Evolutionary conservation across 306 rosid species (phyloP).

Genomic region (Trifolium dubium): DNA sequence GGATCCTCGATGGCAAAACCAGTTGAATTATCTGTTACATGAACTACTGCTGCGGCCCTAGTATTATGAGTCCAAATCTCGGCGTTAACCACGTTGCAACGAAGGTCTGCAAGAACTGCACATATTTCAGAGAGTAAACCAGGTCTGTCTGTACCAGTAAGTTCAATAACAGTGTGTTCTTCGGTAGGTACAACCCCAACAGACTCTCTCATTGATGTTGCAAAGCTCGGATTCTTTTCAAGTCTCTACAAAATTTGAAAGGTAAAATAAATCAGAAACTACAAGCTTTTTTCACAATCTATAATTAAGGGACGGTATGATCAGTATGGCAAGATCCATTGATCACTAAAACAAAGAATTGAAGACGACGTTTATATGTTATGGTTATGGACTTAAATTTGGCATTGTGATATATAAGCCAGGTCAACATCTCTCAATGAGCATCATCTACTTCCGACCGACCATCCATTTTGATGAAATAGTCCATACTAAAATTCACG

Average conservation of each 20-base stretch:
- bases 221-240: constrained; percentile 73
- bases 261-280: constrained; percentile 24
- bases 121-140: constrained; percentile 94
- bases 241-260: constrained; percentile 68
- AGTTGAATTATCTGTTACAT: constrained; percentile 76
- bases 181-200: constrained; percentile 89
- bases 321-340: not conserved
- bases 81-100: constrained; percentile 82
- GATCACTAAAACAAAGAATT: constrained; percentile 18
- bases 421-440: constrained; percentile 4
- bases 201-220: constrained; percentile 74
- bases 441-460: constrained; percentile 5
- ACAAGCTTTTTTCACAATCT: not conserved
- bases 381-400: constrained; percentile 3
- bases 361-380: constrained; percentile 2
- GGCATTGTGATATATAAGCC: not conserved
- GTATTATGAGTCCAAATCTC: constrained; percentile 98
- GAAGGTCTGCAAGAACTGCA: constrained; percentile 92
- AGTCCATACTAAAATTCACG: constrained; percentile 6
- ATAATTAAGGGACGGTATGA: not conserved
- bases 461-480: not conserved
- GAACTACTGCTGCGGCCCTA: constrained; percentile 91
- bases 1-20: constrained; percentile 75
- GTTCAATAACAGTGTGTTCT: constrained; percentile 92
- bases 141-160: constrained; percentile 90